Base-by-base conservation (phyloP, 2,329 filamentous ascomycete species). In the Beauveria medogensis region DNA sequence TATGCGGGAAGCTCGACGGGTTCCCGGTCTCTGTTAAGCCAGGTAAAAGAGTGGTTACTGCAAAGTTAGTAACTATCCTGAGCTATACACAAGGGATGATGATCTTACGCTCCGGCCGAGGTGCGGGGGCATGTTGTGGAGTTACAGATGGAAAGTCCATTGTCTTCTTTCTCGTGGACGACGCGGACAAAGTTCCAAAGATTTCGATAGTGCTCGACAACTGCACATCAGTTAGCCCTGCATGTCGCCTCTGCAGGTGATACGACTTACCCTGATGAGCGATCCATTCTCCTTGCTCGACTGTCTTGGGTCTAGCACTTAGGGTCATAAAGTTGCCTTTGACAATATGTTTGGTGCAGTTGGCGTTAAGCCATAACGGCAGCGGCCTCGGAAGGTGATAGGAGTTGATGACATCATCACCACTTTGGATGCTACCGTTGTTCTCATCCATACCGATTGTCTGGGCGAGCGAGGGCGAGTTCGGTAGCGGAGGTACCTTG, bases 291-390 rank as follows among this genome's bases (percentile, higher is more conserved):
- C 91, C 93, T 71, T 91, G 86, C 70, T 97, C 93, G 51, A 97
- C 90, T 61, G 94, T 92, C 78, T 93, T 92, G 24, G 93, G 93
- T 71, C 92, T 89, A 55, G 92, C 91, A 69, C 92, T 95, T 63
- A 97, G 77, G 12, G 93, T 97, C 88, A 96, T 91, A 72, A 97
- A 97, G 78, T 97, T 97, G 63, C 93, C 93, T 78, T 93, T 96
- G 70, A 97, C 92, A 66, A 96, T 96, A 70, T 96, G 86, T 71
- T 88, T 90, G 59, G 89, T 87, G 71, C 90, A 89, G 64, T 85
- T 78, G 60, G 88, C 82, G 69, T 90, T 88, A 69, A 92, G 84
- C 85, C 90, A 92, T 63, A 90, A 77, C 18, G 90, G 90, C 63
- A 86, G 78, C 37, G 84, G 83, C 46, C 84, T 81, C 62, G 87